phyloP scores from a whole-genome alignment of 495 filamentous ascomycete species.

The Xanthoparmelia taractica region DNA sequence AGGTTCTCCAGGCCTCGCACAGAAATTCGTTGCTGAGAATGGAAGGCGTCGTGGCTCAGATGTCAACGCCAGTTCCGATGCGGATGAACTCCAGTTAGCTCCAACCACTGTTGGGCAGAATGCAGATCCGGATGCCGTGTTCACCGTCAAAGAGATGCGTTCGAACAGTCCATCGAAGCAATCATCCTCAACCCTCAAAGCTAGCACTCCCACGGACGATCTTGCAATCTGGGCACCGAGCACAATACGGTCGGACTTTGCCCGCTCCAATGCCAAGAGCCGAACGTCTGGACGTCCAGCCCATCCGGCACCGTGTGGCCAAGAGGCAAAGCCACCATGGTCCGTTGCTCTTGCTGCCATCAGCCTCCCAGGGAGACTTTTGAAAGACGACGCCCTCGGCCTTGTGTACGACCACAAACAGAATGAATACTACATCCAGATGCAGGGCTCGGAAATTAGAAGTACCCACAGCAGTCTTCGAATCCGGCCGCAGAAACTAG shows the following conservation, averaged over 20 bases:
- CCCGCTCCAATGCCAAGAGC: not conserved
- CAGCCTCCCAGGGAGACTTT: not conserved
- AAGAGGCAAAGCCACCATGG: constrained; percentile 11
- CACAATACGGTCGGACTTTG: constrained; percentile 9
- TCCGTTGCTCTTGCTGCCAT: constrained; percentile 12
- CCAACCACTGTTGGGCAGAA: constrained; percentile 24
- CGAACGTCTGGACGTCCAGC: not conserved
- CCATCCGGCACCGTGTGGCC: not conserved
- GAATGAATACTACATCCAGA: constrained; percentile 5
- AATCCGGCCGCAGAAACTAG: constrained; percentile 23
- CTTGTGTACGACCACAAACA: constrained; percentile 13
- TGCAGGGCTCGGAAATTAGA: not conserved
- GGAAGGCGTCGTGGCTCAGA: constrained; percentile 16
- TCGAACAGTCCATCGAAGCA: constrained; percentile 12
- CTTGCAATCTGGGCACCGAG: constrained; percentile 4
- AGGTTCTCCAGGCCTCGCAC: not conserved
- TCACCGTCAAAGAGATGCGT: not conserved
- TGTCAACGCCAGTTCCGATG: constrained; percentile 24
- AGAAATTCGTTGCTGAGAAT: constrained; percentile 14
- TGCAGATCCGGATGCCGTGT: not conserved
- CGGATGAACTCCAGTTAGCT: constrained; percentile 41
- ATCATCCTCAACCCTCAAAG: not conserved
- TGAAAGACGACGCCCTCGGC: constrained; percentile 7
- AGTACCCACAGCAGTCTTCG: not conserved
- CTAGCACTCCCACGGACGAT: constrained; percentile 1